Evolutionary conservation across 2,329 filamentous ascomycete species (phyloP).

Genomic region (Colletotrichum nymphaeae): DNA sequence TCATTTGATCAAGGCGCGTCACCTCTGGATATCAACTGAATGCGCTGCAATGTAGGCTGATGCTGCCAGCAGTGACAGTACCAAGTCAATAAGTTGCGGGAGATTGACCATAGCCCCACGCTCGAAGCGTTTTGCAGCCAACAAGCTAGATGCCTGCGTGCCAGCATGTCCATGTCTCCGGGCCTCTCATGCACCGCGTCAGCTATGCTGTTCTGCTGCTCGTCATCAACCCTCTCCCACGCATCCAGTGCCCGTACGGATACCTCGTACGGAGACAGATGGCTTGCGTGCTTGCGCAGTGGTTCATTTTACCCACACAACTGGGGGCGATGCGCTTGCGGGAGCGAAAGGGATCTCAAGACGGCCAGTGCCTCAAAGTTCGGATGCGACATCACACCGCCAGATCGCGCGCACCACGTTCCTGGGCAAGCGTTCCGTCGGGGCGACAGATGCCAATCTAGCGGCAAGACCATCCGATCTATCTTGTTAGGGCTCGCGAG

Average conservation of each 20-base stretch:
- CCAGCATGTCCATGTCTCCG: neutral
- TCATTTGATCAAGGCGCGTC: neutral
- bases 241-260: constrained; percentile 5
- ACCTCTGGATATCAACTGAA: constrained; percentile 6
- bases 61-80: neutral
- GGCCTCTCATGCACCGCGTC: constrained; percentile 13
- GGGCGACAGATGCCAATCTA: constrained; percentile 16
- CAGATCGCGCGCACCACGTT: constrained; percentile 15
- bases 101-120: neutral
- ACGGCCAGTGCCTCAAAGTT: constrained; percentile 12
- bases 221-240: neutral
- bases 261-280: neutral
- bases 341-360: neutral
- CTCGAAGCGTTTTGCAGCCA: neutral
- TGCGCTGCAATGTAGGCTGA: neutral
- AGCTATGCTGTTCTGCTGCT: neutral
- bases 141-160: constrained; percentile 19
- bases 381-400: constrained; percentile 26
- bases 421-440: neutral
- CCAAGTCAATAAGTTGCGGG: neutral
- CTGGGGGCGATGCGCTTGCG: neutral
- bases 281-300: neutral
- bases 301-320: neutral
- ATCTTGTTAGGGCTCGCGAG: constrained; percentile 24
- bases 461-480: constrained; percentile 29